A percentile compares a stretch with the other conserved stretches of the same genome.
These are phyloP conservation scores for Saccharum officinarum DNA, from an alignment of 176 grass and related monocot species.

Conservation along the genomic window DNA sequence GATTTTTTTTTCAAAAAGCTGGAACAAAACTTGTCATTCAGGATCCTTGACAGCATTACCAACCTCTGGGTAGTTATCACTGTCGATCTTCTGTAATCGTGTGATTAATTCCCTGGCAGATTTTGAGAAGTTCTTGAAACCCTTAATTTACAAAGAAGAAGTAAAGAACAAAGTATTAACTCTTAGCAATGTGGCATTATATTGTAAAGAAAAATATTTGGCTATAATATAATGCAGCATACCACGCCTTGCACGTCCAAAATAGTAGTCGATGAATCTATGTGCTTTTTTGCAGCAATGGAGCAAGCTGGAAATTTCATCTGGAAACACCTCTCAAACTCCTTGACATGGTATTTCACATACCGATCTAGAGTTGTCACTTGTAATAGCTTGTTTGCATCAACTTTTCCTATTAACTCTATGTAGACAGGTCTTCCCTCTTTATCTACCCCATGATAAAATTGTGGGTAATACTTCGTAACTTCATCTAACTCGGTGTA, in stretches of 20 bases:
- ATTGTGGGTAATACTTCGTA: constrained; percentile 78
- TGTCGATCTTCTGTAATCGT: constrained; percentile 86
- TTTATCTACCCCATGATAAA: constrained; percentile 95
- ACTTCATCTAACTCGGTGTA: constrained; percentile 75
- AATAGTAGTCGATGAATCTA: constrained; percentile 82
- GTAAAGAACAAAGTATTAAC: constrained; percentile 22
- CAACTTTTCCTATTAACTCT: constrained; percentile 83
- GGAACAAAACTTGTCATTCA: constrained; percentile 6
- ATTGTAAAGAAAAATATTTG: constrained; percentile 19
- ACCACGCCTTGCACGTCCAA: constrained; percentile 94
- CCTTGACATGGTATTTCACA: constrained; percentile 88
- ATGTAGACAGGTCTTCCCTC: constrained; percentile 89
- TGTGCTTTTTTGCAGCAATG: constrained; percentile 64
- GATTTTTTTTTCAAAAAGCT: neutral
- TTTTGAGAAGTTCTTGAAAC: constrained; percentile 95
- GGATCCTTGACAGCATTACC: constrained; percentile 17
- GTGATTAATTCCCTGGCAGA: constrained; percentile 87
- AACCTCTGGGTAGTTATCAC: constrained; percentile 98
- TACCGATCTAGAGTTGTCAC: constrained; percentile 84
- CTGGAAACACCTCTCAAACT: constrained; percentile 66
- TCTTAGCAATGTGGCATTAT: constrained; percentile 1
- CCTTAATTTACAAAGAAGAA: constrained; percentile 55
- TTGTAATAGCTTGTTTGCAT: constrained; percentile 77
- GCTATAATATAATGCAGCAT: constrained; percentile 32
- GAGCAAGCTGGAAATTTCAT: constrained; percentile 93